Conservation (phyloP, 805 yeast genomes). For the Saccharomycopsis guyanensis region DNA sequence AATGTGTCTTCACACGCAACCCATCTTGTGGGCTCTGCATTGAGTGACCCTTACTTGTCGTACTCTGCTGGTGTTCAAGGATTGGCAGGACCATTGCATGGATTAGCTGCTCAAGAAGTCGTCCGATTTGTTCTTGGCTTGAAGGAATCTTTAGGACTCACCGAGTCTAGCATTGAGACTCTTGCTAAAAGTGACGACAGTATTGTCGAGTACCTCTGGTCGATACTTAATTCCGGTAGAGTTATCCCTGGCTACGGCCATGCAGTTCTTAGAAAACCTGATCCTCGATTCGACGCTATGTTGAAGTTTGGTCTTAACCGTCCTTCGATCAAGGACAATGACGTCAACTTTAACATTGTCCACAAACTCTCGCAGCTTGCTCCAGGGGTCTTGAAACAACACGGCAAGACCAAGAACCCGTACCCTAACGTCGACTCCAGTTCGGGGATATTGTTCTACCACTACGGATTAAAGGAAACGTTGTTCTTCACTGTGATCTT, state of each 20-base stretch:
- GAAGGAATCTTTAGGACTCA: constrained; percentile 35
- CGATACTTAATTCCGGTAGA: constrained; percentile 59
- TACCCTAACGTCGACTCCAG: constrained; percentile 79
- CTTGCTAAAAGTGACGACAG: constrained; percentile 30
- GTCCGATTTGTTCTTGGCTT: constrained; percentile 63
- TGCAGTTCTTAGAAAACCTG: constrained; percentile 77
- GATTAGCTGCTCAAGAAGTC: constrained; percentile 81
- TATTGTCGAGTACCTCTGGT: constrained; percentile 66
- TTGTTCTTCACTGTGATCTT: constrained; percentile 73
- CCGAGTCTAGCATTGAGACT: constrained; percentile 20
- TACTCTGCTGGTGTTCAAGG: constrained; percentile 77
- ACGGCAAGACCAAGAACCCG: constrained; percentile 83
- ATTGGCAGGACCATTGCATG: constrained; percentile 81
- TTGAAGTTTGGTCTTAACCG: constrained; percentile 54
- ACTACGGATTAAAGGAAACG: constrained; percentile 70
- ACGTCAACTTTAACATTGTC: constrained; percentile 60
- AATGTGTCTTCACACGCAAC: constrained; percentile 78
- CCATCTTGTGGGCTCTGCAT: constrained; percentile 75
- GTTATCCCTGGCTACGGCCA: constrained; percentile 88
- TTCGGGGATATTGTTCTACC: constrained; percentile 71
- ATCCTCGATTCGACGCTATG: constrained; percentile 74
- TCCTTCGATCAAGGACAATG: constrained; percentile 46
- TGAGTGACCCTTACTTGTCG: constrained; percentile 68
- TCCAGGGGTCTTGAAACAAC: constrained; percentile 65
- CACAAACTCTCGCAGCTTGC: constrained; percentile 60